Conservation (phyloP, 2,329 filamentous ascomycete genomes). For the Simplicillium aogashimaense region DNA sequence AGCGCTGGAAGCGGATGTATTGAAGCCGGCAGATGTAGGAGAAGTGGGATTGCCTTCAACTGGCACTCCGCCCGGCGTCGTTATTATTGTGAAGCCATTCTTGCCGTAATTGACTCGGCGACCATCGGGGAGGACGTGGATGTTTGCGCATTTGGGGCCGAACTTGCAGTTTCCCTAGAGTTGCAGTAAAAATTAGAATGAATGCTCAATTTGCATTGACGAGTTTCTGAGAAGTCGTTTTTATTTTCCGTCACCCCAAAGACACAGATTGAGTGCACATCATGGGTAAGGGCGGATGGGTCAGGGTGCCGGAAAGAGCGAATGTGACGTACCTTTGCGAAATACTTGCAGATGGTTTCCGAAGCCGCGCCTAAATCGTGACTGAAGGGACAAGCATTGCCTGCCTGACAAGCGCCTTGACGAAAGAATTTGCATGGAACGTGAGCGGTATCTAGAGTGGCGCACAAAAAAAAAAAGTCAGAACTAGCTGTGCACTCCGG, state of each 20-base stretch:
- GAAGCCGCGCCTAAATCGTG: slow-evolving; percentile 80
- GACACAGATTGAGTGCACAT: too few species aligned
- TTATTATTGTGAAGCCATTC: slow-evolving; percentile 56
- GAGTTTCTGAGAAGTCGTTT: not conserved
- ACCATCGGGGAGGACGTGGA: slow-evolving; percentile 90
- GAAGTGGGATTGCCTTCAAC: slow-evolving; percentile 30
- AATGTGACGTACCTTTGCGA: slow-evolving; percentile 68
- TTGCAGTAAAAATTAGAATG: slow-evolving; percentile 2
- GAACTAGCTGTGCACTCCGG: not conserved
- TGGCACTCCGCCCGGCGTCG: slow-evolving; percentile 52
- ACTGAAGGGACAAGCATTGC: slow-evolving; percentile 90
- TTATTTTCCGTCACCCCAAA: not conserved
- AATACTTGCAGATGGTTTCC: slow-evolving; percentile 96
- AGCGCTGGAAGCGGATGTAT: slow-evolving; percentile 56
- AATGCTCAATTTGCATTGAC: not conserved
- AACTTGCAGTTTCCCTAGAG: slow-evolving; percentile 94
- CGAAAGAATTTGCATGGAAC: slow-evolving; percentile 99
- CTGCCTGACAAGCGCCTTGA: slow-evolving; percentile 91
- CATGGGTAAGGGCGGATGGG: not conserved
- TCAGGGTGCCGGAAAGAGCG: slow-evolving; percentile 7
- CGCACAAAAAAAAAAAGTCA: slow-evolving; percentile 13
- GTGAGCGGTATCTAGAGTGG: slow-evolving; percentile 71
- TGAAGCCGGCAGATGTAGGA: slow-evolving; percentile 33
- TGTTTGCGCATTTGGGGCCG: slow-evolving; percentile 92
- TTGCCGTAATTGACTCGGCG: slow-evolving; percentile 77